phyloP scores from a whole-genome alignment of 108 stramenopile species.

The Thalassiosira profunda region DNA sequence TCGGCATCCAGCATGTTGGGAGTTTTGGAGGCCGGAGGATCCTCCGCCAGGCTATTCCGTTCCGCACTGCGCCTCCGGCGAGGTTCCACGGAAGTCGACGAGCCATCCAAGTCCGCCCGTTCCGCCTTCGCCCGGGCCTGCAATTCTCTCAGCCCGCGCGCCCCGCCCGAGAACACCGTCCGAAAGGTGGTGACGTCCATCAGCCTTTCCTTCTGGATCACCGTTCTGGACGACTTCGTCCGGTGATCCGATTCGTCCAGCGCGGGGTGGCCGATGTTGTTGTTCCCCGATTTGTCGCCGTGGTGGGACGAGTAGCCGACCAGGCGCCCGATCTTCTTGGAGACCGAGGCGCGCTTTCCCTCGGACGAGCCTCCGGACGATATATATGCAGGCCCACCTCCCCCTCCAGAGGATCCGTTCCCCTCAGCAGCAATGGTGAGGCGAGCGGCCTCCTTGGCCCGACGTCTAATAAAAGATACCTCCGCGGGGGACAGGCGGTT shows the following conservation, averaged over 20 bases:
- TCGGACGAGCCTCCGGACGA: not conserved
- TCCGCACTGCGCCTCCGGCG: not conserved
- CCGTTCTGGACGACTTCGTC: constrained; percentile 14
- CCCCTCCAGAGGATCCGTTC: not conserved
- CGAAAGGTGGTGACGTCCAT: constrained; percentile 20
- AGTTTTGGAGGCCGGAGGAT: too few relatives aligned
- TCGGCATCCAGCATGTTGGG: constrained; percentile 1
- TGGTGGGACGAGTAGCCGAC: not conserved
- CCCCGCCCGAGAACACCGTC: constrained; percentile 39
- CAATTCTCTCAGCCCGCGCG: constrained; percentile 8
- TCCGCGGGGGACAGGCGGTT: constrained; percentile 21
- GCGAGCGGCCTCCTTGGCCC: not conserved
- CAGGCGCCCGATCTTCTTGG: constrained; percentile 3
- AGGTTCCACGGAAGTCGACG: too few relatives aligned
- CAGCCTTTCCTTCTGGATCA: constrained; percentile 29
- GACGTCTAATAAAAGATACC: constrained; percentile 23
- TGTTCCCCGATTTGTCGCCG: not conserved
- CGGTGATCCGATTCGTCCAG: constrained; percentile 12
- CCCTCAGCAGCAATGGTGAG: not conserved
- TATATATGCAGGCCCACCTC: too few relatives aligned
- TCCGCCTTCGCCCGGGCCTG: not conserved
- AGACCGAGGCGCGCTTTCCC: not conserved
- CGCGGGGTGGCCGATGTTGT: constrained; percentile 9
- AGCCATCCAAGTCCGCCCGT: too few relatives aligned
- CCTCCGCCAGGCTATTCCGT: not conserved